These are phyloP conservation scores for Metarhizium rileyi DNA, from an alignment of 2,329 filamentous ascomycete species.

Conservation along the genomic window DNA sequence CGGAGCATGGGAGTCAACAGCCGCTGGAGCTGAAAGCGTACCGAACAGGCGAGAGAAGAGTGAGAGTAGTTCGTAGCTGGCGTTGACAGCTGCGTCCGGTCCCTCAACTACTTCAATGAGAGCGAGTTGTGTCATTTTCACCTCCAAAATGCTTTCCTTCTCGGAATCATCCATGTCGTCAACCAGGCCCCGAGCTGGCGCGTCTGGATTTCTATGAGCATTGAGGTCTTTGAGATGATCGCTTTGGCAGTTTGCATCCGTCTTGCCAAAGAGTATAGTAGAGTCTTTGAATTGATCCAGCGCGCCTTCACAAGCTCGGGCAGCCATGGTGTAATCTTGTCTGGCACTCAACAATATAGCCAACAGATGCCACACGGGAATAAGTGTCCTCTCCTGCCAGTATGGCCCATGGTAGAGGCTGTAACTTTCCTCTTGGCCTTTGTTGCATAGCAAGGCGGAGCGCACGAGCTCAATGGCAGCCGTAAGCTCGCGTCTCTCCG, in stretches of 20 bases:
- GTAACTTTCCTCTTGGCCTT: slow-evolving; percentile 34
- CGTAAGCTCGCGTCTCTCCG: slow-evolving; percentile 73
- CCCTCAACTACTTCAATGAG: slow-evolving; percentile 78
- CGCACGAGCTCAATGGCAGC: slow-evolving; percentile 77
- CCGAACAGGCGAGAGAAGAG: slow-evolving; percentile 78
- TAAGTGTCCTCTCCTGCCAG: slow-evolving; percentile 54
- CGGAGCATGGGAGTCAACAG: slow-evolving; percentile 28
- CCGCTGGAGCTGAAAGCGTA: slow-evolving; percentile 35
- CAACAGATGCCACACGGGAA: slow-evolving; percentile 87
- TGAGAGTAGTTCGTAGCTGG: slow-evolving; percentile 72
- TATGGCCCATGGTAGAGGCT: slow-evolving; percentile 37
- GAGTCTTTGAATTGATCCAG: slow-evolving; percentile 81
- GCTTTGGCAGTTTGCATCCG: slow-evolving; percentile 47
- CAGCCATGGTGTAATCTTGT: slow-evolving; percentile 73
- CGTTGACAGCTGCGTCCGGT: slow-evolving; percentile 76
- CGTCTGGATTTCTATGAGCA: slow-evolving; percentile 13
- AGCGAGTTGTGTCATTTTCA: slow-evolving; percentile 89
- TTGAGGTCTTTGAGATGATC: slow-evolving; percentile 56
- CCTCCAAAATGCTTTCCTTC: slow-evolving; percentile 79
- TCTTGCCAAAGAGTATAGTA: slow-evolving; percentile 56
- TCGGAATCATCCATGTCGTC: slow-evolving; percentile 77
- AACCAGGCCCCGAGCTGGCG: slow-evolving; percentile 42
- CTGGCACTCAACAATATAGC: slow-evolving; percentile 76
- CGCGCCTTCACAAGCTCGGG: slow-evolving; percentile 77
- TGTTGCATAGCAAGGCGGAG: slow-evolving; percentile 56